Evolutionary conservation across 225 moss, liverwort and hornwort species (phyloP).

Genomic region (Pleurozium schreberi): DNA sequence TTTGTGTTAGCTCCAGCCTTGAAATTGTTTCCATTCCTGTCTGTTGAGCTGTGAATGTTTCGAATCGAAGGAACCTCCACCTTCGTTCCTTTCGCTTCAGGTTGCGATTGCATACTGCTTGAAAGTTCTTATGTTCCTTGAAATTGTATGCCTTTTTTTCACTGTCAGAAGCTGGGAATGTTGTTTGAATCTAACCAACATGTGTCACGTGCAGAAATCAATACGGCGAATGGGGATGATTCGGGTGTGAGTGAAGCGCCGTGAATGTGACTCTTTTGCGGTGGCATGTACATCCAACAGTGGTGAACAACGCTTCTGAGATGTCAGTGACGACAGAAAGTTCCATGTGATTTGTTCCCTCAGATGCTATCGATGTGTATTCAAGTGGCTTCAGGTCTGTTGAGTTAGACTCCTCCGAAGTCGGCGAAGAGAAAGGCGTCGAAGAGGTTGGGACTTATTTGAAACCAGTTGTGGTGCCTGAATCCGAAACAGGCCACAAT

Average conservation of each 20-base stretch:
- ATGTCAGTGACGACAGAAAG: conserved; percentile 21
- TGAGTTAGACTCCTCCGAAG: neutral
- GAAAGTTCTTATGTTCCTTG: neutral
- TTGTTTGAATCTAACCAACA: neutral
- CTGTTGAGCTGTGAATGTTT: neutral
- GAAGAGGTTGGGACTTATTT: neutral
- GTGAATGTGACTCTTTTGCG: conserved; percentile 28
- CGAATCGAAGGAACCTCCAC: neutral
- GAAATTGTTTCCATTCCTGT: neutral
- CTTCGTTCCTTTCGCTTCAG: neutral
- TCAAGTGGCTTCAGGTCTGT: conserved; percentile 13
- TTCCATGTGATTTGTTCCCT: conserved; percentile 10
- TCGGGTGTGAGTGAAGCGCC: conserved; percentile 54
- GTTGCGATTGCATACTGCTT: neutral
- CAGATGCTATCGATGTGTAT: conserved; percentile 24
- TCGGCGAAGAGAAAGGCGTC: neutral
- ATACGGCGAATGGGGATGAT: conserved; percentile 29
- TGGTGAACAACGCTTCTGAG: conserved; percentile 32
- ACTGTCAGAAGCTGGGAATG: neutral
- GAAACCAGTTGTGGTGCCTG: neutral
- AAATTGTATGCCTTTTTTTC: no score
- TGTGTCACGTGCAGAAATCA: conserved; percentile 19
- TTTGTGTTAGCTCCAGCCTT: neutral
- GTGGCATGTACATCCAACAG: conserved; percentile 30
- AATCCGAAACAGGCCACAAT: neutral